phyloP scores from a whole-genome alignment of 2,329 filamentous ascomycete species.

The Alternaria ventricosa region DNA sequence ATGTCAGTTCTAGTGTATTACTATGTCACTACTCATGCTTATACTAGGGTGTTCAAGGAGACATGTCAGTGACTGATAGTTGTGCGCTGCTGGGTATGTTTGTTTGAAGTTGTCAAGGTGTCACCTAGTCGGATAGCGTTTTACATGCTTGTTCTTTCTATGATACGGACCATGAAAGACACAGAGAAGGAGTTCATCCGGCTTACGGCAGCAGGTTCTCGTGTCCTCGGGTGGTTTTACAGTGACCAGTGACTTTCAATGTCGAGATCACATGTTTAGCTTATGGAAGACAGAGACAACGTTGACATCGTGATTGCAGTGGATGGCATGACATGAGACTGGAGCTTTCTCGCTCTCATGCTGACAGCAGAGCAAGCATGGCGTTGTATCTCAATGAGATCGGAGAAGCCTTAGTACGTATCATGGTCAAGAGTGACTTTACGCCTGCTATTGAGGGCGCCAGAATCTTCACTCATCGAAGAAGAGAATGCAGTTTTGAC shows the following conservation, averaged over 20 bases:
- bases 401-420: neutral
- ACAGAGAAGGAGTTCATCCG: no score
- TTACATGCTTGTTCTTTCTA: no score
- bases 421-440: neutral
- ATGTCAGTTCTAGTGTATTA: neutral
- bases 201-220: no score
- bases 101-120: no score
- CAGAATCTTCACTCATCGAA: neutral
- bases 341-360: neutral
- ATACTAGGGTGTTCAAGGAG: no score
- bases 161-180: no score
- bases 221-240: no score
- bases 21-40: neutral
- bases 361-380: no score
- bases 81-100: neutral
- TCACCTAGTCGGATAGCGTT: no score
- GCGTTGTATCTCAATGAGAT: neutral
- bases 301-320: neutral
- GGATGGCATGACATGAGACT: neutral
- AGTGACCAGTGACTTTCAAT: neutral
- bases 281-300: neutral
- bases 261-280: neutral
- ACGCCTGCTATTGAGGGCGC: neutral
- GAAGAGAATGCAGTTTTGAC: neutral
- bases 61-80: neutral